These are phyloP conservation scores for Styphnolobium japonicum DNA, from an alignment of 306 rosid genomes.

Conservation along the genomic window DNA sequence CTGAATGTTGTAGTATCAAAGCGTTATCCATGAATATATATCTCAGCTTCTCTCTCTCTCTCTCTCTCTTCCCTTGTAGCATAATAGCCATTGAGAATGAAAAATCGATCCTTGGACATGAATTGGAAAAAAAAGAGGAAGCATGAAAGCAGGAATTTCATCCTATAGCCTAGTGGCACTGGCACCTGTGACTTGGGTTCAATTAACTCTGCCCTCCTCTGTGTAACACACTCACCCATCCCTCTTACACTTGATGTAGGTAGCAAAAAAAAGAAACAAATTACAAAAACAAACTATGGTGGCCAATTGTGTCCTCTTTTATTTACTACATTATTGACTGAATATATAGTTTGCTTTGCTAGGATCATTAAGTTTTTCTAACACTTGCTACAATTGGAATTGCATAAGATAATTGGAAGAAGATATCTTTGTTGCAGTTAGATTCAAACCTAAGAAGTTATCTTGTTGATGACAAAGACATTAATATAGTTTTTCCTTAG, in stretches of 20 bases:
- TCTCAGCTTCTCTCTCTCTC: not conserved
- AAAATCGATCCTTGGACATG: not conserved
- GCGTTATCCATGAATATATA: not conserved
- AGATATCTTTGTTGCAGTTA: too few species aligned
- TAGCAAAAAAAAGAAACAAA: too few species aligned
- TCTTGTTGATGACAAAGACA: too few species aligned
- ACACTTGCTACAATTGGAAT: not conserved
- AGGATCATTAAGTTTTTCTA: not conserved
- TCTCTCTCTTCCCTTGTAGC: not conserved
- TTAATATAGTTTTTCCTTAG: too few species aligned
- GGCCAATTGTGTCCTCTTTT: not conserved
- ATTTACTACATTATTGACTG: not conserved
- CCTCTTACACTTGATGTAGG: too few species aligned
- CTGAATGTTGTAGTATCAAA: slow-evolving; percentile 9
- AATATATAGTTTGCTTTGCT: not conserved
- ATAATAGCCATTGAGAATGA: not conserved
- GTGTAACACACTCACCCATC: too few species aligned
- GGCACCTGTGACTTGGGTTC: too few species aligned
- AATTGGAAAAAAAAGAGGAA: not conserved
- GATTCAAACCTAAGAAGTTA: too few species aligned
- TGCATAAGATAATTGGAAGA: too few species aligned
- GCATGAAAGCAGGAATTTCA: not conserved
- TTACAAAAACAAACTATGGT: not conserved
- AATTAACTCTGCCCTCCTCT: too few species aligned
- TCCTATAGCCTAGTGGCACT: too few species aligned